A percentile compares a stretch with the other conserved stretches of the same genome.
phyloP scores from a whole-genome alignment of 164 flowering plant species.

The Taxillus chinensis region DNA sequence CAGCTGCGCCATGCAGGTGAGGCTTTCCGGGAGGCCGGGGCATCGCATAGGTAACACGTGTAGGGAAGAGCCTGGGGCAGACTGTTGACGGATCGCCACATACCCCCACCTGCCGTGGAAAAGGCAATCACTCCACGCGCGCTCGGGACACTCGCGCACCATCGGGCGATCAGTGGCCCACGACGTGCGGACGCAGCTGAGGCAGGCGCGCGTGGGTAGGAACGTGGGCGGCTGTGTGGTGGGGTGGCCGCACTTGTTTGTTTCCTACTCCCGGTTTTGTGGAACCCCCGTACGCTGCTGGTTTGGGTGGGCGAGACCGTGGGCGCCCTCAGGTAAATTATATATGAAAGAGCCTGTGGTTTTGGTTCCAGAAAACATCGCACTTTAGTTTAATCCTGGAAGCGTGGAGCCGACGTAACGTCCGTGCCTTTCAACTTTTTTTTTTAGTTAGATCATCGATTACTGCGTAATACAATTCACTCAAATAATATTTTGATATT shows the following conservation, averaged over 20 bases:
- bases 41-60: neutral
- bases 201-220: neutral
- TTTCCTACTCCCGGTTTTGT: conserved; percentile 1
- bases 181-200: neutral
- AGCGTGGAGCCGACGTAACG: neutral
- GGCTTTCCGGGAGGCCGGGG: neutral
- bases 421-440: neutral
- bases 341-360: neutral
- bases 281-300: neutral
- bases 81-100: conserved; percentile 1
- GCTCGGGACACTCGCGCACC: neutral
- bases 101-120: neutral
- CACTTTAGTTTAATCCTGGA: neutral
- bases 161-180: neutral
- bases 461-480: no score
- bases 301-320: neutral
- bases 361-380: neutral
- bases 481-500: no score
- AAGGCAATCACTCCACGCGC: neutral
- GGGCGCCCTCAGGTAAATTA: neutral
- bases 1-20: neutral
- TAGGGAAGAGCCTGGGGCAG: neutral
- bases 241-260: neutral
- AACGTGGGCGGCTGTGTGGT: neutral
- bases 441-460: no score